A percentile compares a stretch with the other conserved stretches of the same genome.
These are phyloP conservation scores for Corinectria fuckeliana DNA, from an alignment of 2,329 filamentous ascomycete genomes.

Conservation along the genomic window DNA sequence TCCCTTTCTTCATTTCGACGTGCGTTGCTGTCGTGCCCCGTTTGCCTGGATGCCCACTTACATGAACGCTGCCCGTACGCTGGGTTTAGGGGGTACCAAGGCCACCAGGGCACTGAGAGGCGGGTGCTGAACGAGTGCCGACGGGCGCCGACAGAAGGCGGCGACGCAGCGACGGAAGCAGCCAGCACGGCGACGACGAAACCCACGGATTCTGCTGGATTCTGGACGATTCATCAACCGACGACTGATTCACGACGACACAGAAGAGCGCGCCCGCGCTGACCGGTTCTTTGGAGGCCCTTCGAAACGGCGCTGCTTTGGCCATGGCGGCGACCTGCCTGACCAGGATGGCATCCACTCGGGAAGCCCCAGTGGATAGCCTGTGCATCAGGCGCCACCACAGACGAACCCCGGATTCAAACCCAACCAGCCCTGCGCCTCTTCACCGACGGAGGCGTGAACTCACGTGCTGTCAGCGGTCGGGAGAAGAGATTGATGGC, in stretches of 20 bases:
- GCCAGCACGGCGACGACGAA: slow-evolving; percentile 13
- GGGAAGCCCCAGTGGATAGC: slow-evolving; percentile 41
- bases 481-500: neutral
- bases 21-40: slow-evolving; percentile 32
- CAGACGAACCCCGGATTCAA: slow-evolving; percentile 38
- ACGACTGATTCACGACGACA: slow-evolving; percentile 21
- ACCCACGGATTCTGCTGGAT: slow-evolving; percentile 8
- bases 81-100: slow-evolving; percentile 25
- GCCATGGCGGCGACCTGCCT: slow-evolving; percentile 38
- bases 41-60: slow-evolving; percentile 34
- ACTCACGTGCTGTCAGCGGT: slow-evolving; percentile 18
- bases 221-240: slow-evolving; percentile 3
- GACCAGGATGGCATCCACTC: slow-evolving; percentile 41
- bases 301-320: slow-evolving; percentile 38
- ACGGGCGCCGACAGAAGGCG: slow-evolving; percentile 1
- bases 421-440: slow-evolving; percentile 35
- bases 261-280: slow-evolving; percentile 25
- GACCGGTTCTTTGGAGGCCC: slow-evolving; percentile 32
- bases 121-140: slow-evolving; percentile 25
- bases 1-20: slow-evolving; percentile 18
- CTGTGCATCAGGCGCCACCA: slow-evolving; percentile 41
- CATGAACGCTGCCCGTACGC: slow-evolving; percentile 31
- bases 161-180: neutral
- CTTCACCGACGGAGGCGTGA: slow-evolving; percentile 23
- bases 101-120: slow-evolving; percentile 10